Evolutionary conservation across 1,284 basidiomycete species (phyloP).

Genomic region (Sporisorium exsertum): DNA sequence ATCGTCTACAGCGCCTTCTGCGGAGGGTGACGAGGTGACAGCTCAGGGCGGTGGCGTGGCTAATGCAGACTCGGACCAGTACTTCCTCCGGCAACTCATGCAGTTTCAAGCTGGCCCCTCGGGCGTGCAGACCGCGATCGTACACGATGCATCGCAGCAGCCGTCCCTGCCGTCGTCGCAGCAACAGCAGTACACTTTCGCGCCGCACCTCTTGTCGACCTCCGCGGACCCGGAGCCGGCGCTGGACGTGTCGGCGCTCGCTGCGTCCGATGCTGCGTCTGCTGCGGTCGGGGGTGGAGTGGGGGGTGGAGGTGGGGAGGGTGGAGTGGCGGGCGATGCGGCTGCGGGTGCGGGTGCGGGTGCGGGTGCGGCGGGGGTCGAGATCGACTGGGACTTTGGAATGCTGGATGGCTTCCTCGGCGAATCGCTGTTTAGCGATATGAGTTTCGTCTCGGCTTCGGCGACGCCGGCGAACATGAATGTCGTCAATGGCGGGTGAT

Average conservation of each 20-base stretch:
- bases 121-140: constrained; percentile 45
- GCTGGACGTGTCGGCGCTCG: constrained; percentile 3
- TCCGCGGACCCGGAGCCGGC: not conserved
- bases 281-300: constrained; percentile 1
- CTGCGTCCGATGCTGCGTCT: constrained; percentile 3
- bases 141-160: constrained; percentile 12
- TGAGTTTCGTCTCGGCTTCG: constrained; percentile 41
- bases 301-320: not conserved
- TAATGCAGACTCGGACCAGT: constrained; percentile 16
- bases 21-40: not conserved
- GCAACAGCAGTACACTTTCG: not conserved
- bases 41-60: not conserved
- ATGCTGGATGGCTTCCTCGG: constrained; percentile 48
- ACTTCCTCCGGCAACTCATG: constrained; percentile 42
- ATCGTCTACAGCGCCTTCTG: not conserved
- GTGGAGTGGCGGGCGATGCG: not conserved
- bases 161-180: not conserved
- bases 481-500: not conserved
- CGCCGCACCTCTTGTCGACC: not conserved
- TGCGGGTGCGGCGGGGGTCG: not conserved
- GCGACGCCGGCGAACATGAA: constrained; percentile 11
- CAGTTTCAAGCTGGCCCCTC: constrained; percentile 52
- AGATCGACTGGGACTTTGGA: constrained; percentile 47
- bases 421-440: constrained; percentile 50
- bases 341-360: not conserved